Evolutionary conservation across 2,329 filamentous ascomycete genomes (phyloP).

Genomic region (Clonostachys rhizophaga): DNA sequence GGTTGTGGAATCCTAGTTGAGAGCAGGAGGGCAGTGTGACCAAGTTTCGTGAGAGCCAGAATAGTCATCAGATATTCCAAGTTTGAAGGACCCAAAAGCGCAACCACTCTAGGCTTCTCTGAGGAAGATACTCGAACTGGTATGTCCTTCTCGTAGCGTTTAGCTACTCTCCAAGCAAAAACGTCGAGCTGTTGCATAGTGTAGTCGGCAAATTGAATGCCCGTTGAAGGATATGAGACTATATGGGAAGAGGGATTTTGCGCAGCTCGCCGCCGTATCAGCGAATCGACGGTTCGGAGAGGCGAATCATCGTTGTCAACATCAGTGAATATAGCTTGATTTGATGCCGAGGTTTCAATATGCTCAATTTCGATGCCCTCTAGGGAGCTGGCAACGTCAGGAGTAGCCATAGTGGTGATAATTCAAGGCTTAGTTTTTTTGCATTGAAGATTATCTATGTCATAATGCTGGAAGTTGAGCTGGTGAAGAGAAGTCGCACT

Average conservation of each 20-base stretch:
- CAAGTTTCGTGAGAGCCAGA: slow-evolving; percentile 48
- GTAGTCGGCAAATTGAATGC: slow-evolving; percentile 39
- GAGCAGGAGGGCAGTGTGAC: slow-evolving; percentile 38
- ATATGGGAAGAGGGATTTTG: slow-evolving; percentile 25
- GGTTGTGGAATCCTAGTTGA: slow-evolving; percentile 24
- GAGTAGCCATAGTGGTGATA: too few relatives aligned
- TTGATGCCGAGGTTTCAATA: neutral
- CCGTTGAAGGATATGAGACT: slow-evolving; percentile 34
- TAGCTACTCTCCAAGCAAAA: slow-evolving; percentile 20
- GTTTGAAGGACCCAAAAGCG: slow-evolving; percentile 45
- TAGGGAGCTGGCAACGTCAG: too few relatives aligned
- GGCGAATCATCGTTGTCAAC: slow-evolving; percentile 9
- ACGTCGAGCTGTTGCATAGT: slow-evolving; percentile 38
- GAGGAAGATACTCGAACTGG: slow-evolving; percentile 11
- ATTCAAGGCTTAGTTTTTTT: too few relatives aligned
- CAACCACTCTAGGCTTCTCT: slow-evolving; percentile 30
- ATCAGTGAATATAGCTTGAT: neutral
- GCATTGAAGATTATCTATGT: too few relatives aligned
- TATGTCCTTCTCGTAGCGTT: slow-evolving; percentile 12
- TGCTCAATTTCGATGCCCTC: too few relatives aligned
- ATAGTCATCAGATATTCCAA: slow-evolving; percentile 49
- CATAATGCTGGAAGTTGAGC: too few relatives aligned
- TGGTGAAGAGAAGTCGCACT: too few relatives aligned
- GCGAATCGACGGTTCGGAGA: slow-evolving; percentile 14
- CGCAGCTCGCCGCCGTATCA: slow-evolving; percentile 13